Evolutionary conservation across 1,139 yeast genomes (phyloP), one percentile per base, ranked within the genome.

Genomic region (Geotrichum siamense): DNA sequence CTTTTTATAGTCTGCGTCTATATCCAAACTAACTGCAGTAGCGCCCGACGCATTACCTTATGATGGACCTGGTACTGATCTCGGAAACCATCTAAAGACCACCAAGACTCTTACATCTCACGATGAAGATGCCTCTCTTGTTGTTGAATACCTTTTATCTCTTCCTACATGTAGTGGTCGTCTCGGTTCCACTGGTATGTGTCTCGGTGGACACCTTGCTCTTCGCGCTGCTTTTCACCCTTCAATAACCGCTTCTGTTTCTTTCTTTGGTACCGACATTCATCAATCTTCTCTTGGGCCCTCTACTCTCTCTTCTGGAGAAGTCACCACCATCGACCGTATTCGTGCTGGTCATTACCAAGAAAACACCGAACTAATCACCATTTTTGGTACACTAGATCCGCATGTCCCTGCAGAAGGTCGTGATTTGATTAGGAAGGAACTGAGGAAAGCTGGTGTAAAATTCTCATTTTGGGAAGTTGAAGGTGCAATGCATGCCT

Each of bases 121-220:
- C 57, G 94, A 83, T 55, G 93, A 82, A 59, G 94, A 83, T 61
- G 77, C 74, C 55, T 69, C 64, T 39, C 64, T 82, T 49, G 71
- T 85, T 21, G 70, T 82, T 54, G 86, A 81, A 55, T 77, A 80
- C 55, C 69, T 83, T 50, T 13, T 38, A 10, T 60, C 62, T 43
- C 67, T 82, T 51, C 68, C 72, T 1, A 80, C 85, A 2, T 82
- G 84, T 59, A 79, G 75, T 51, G 91, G 91, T 36, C 75, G 71
- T 50, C 73, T 82, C 52, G 94, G 93, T 23, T 81, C 89, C 41
- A 81, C 91, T 1, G 94, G 94, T 20, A 83, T 83, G 89, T 83
- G 94, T 59, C 74, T 83, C 19, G 94, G 94, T 17, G 94, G 94
- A 1, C 93, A 83, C 58, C 68, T 82, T 56, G 91, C 94, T 1